Percentiles rank a stretch among this genome's conserved stretches.
Conservation (phyloP, 208 protist species). For the Acanthamoeba culbertsoni region DNA sequence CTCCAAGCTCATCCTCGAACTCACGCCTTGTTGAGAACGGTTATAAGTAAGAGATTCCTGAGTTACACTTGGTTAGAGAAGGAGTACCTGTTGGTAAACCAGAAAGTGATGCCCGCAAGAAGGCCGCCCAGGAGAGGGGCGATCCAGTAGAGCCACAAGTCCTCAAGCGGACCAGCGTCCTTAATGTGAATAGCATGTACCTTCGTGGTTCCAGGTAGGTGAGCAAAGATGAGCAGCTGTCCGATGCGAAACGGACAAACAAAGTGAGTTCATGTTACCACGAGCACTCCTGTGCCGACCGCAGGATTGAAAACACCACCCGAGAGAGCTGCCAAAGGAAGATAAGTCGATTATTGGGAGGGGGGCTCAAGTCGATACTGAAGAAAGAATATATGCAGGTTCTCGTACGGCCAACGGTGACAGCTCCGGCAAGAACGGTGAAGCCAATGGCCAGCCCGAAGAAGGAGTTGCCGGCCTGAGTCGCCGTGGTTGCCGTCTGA, state of each 20-base stretch:
- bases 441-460: conserved; percentile 27
- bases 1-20: conserved; percentile 18
- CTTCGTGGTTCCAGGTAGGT: too few relatives aligned
- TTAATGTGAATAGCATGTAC: not conserved
- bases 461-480: conserved; percentile 48
- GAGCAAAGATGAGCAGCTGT: too few relatives aligned
- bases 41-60: not conserved
- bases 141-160: conserved; percentile 40
- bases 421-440: not conserved
- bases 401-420: conserved; percentile 40
- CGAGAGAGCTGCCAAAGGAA: not conserved
- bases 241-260: not conserved
- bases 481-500: conserved; percentile 30
- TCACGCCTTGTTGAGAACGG: too few relatives aligned
- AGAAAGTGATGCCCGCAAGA: not conserved
- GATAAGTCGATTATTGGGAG: not conserved
- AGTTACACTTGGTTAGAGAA: not conserved
- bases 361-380: not conserved
- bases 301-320: conserved; percentile 55
- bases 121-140: conserved; percentile 20
- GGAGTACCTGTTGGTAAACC: conserved; percentile 22
- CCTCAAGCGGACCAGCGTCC: not conserved
- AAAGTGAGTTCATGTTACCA: not conserved
- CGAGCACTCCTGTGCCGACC: not conserved
- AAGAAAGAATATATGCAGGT: not conserved